These are phyloP conservation scores for Claviceps monticola DNA, from an alignment of 2,329 filamentous ascomycete genomes.

Conservation along the genomic window DNA sequence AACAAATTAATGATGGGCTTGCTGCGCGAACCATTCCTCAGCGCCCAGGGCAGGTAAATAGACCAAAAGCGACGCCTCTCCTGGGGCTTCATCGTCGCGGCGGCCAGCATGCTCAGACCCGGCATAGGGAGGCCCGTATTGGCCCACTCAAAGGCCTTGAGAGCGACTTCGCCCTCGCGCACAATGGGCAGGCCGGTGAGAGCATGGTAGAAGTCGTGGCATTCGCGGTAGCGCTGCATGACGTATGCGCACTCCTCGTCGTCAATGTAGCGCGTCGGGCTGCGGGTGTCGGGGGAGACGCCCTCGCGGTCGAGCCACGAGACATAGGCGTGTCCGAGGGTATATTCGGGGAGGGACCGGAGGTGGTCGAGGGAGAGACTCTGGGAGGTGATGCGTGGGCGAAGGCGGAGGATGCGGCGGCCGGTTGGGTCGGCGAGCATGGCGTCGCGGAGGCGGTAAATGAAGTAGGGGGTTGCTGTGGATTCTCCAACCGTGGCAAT, in stretches of 20 bases:
- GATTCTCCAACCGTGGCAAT: conserved; percentile 91
- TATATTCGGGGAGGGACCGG: conserved; percentile 55
- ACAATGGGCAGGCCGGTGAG: conserved; percentile 81
- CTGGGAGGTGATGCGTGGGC: conserved; percentile 75
- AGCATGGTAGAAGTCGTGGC: conserved; percentile 95
- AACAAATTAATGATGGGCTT: conserved; percentile 90
- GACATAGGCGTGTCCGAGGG: conserved; percentile 70
- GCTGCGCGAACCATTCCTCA: conserved; percentile 62
- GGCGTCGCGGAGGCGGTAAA: conserved; percentile 75
- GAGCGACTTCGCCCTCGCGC: conserved; percentile 90
- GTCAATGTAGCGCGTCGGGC: conserved; percentile 77
- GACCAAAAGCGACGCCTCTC: conserved; percentile 63
- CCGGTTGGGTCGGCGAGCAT: conserved; percentile 81
- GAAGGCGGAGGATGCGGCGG: conserved; percentile 77
- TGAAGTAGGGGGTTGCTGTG: conserved; percentile 89
- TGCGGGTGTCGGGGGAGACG: conserved; percentile 80
- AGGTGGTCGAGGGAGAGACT: conserved; percentile 53
- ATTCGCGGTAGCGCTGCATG: conserved; percentile 95
- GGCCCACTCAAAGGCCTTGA: conserved; percentile 95
- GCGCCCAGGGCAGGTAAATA: conserved; percentile 80
- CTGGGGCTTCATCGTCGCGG: conserved; percentile 70
- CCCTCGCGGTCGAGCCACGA: conserved; percentile 89
- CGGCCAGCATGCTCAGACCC: conserved; percentile 69
- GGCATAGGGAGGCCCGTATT: conserved; percentile 96
- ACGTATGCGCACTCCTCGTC: conserved; percentile 95